Percentiles rank a stretch among this genome's conserved stretches.
Conservation (phyloP, 768 basidiomycete genomes). For the Coprinopsis strossmayeri region DNA sequence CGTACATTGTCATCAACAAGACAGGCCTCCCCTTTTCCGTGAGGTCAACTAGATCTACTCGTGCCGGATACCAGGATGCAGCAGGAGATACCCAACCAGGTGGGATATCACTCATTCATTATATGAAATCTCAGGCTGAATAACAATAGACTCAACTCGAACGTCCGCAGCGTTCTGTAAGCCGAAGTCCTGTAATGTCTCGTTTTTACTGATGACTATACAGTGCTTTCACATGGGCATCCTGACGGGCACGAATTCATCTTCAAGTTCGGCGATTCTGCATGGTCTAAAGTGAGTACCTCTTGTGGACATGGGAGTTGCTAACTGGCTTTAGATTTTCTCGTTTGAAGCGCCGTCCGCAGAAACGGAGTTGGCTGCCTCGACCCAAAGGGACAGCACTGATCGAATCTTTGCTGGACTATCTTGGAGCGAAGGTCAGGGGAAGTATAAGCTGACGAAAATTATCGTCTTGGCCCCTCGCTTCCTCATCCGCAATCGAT, state of each 20-base stretch:
- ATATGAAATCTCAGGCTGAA: background rate
- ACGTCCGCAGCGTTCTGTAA: constrained; percentile 74
- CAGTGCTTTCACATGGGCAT: constrained; percentile 83
- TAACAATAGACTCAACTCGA: constrained; percentile 25
- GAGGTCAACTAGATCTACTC: constrained; percentile 53
- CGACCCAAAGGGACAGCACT: constrained; percentile 51
- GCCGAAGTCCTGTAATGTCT: constrained; percentile 22
- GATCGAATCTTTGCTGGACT: constrained; percentile 79
- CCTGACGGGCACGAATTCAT: constrained; percentile 79
- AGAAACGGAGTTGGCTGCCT: constrained; percentile 75
- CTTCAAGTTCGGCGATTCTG: constrained; percentile 73
- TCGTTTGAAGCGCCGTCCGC: constrained; percentile 89
- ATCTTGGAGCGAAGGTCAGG: constrained; percentile 90
- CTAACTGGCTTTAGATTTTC: constrained; percentile 44
- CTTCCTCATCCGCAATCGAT: constrained; percentile 83
- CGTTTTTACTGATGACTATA: background rate
- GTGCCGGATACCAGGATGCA: constrained; percentile 64
- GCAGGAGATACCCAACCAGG: constrained; percentile 76
- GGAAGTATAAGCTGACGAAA: constrained; percentile 95
- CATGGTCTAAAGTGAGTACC: constrained; percentile 75
- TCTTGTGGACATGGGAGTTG: background rate
- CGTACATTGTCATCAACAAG: constrained; percentile 90
- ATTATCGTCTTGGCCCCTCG: constrained; percentile 88
- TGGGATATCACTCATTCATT: constrained; percentile 20
- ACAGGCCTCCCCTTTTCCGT: constrained; percentile 79